phyloP scores from a whole-genome alignment of 768 basidiomycete genomes.

The Pleurotus salmoneostramineus region DNA sequence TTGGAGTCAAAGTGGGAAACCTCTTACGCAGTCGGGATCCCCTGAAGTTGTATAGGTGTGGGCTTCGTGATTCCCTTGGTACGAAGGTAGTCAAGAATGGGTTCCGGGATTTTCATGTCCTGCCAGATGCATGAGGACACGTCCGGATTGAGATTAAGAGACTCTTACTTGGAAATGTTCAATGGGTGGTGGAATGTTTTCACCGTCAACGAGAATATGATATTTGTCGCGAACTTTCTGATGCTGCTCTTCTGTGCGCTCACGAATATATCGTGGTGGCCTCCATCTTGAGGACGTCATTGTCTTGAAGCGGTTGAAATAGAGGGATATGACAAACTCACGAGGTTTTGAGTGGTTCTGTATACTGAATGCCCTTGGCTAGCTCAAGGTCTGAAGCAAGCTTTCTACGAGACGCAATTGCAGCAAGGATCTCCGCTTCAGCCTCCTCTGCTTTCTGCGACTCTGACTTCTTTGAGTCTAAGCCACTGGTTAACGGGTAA shows the following conservation, averaged over 20 bases:
- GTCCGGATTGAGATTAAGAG: background rate
- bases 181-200: constrained; percentile 91
- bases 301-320: background rate
- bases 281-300: constrained; percentile 62
- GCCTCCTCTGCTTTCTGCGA: constrained; percentile 83
- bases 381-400: constrained; percentile 91
- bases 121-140: constrained; percentile 24
- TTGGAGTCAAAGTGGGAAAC: constrained; percentile 8
- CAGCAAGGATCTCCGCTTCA: constrained; percentile 88
- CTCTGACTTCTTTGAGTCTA: constrained; percentile 84
- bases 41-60: constrained; percentile 96
- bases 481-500: constrained; percentile 1
- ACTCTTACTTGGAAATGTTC: constrained; percentile 70
- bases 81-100: constrained; percentile 79
- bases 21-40: constrained; percentile 89
- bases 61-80: constrained; percentile 82
- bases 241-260: constrained; percentile 65
- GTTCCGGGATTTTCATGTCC: constrained; percentile 98
- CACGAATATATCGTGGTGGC: constrained; percentile 79
- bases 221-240: constrained; percentile 79
- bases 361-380: constrained; percentile 90
- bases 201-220: constrained; percentile 94
- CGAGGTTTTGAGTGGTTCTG: constrained; percentile 81
- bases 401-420: constrained; percentile 87
- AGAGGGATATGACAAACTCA: constrained; percentile 22